Evolutionary conservation across 129 eudicot genomes (phyloP), one percentile per base, ranked within the genome.

Genomic region (Tagetes patula): DNA sequence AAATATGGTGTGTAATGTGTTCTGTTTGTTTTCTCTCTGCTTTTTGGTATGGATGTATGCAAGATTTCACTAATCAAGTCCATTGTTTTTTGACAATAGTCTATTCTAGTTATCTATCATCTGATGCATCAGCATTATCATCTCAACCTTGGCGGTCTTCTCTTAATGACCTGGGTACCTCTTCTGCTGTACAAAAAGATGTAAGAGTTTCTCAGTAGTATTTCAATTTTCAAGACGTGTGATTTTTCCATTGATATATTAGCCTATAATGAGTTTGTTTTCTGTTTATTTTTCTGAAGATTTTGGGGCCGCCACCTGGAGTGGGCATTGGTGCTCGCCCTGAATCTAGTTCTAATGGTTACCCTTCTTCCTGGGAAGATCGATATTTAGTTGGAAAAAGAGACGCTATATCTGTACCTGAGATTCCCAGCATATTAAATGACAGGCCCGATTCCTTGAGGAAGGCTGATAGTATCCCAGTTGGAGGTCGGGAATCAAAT

Each of bases 361-460:
- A 75, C 38, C 63, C 83, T 48, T 54, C 88, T 65, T 38, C 87
- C 32, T 55, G 58, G 63, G 86, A 76, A 55, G 86, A 89, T 72
- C 75, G 85, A 59, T 76, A 14, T 77, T 52, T 82, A 40, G 63
- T 56, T 39, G 76, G 79, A 43, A 75, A 85, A 60, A 77, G 83
- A 61, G 94, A 85, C 71, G 59, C 67, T 43, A 20, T 41, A 8
- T 38, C 84, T 49, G 78, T 75, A 71, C 72, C 88, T 47, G 74
- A 73, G 20, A 71, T 87, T 67, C 70, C 88, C 3, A 88, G 80
- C 41, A 46, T 67, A 14, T n/a, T 77, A 60, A 75, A 70, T 65
- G 89, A 82, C 46, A 81, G 78, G 72, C 87, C 88, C 3, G 77
- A 50, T 54, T 86, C 97, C 45, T 66, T 82, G 76, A 75, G 77